Conservation (phyloP, 2,329 filamentous ascomycete genomes). For the Aspergillus sp. region DNA sequence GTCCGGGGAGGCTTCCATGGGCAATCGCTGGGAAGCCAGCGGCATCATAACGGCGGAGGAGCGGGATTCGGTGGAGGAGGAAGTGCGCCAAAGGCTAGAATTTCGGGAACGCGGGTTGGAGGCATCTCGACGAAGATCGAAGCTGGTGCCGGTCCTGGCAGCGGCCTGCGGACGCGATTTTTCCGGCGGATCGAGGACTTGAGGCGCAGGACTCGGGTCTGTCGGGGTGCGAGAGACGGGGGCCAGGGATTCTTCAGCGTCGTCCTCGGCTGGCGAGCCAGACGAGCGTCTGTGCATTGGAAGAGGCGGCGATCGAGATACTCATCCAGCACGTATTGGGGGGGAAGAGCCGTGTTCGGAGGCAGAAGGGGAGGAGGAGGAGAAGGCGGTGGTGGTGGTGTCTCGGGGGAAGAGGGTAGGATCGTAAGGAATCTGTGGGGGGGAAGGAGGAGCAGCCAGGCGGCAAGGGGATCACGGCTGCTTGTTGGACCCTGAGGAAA, state of each 20-base stretch:
- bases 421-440: background rate
- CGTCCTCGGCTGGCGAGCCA: slow-evolving; percentile 46
- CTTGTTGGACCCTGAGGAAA: slow-evolving; percentile 17
- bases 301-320: slow-evolving; percentile 36
- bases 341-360: no score
- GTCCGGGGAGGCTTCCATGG: slow-evolving; percentile 41
- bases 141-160: slow-evolving; percentile 39
- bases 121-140: slow-evolving; percentile 37
- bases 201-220: slow-evolving; percentile 35
- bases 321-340: slow-evolving; percentile 39
- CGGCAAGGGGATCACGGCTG: slow-evolving; percentile 15
- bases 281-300: slow-evolving; percentile 51
- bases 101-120: slow-evolving; percentile 44
- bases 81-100: slow-evolving; percentile 41
- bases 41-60: slow-evolving; percentile 32
- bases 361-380: slow-evolving; percentile 13
- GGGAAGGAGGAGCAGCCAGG: slow-evolving; percentile 7
- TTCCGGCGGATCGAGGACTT: slow-evolving; percentile 32
- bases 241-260: slow-evolving; percentile 39
- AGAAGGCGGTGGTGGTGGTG: background rate
- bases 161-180: slow-evolving; percentile 41
- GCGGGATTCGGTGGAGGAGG: slow-evolving; percentile 33
- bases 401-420: background rate
- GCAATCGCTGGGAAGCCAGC: slow-evolving; percentile 41
- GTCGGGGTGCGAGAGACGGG: slow-evolving; percentile 32